Percentiles rank a stretch among this genome's conserved stretches.
Evolutionary conservation across 306 rosid genomes (phyloP).

Genomic region (Oxytropis ochrocephala): DNA sequence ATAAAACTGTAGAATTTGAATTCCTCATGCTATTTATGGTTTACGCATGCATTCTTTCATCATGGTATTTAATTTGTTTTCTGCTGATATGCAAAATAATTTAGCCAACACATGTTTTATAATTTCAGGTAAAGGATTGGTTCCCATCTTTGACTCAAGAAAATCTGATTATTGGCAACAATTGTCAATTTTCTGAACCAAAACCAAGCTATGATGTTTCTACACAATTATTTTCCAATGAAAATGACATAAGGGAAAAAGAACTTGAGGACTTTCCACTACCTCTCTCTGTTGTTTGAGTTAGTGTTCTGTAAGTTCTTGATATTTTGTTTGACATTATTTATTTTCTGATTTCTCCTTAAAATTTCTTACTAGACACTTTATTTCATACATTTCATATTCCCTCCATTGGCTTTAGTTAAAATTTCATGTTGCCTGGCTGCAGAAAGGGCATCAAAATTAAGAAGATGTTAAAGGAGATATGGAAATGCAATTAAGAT

Average conservation of each 20-base stretch:
- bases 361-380: neutral
- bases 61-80: too few species aligned
- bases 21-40: too few species aligned
- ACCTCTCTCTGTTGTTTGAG: constrained; percentile 75
- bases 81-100: constrained; percentile 1
- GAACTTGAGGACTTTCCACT: constrained; percentile 70
- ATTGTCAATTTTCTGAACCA: constrained; percentile 27
- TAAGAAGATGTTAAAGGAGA: constrained; percentile 67
- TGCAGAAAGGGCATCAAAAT: constrained; percentile 68
- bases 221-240: constrained; percentile 24
- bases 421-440: constrained; percentile 16
- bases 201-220: constrained; percentile 28
- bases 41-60: too few species aligned
- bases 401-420: neutral
- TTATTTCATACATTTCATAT: neutral
- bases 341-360: neutral
- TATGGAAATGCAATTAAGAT: too few species aligned
- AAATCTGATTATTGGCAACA: constrained; percentile 65
- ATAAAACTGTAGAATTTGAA: too few species aligned
- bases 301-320: constrained; percentile 82
- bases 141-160: constrained; percentile 51
- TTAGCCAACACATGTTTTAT: neutral
- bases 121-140: constrained; percentile 57
- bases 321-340: neutral
- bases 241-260: constrained; percentile 44